Evolutionary conservation across 495 filamentous ascomycete genomes (phyloP), one percentile per base, ranked within the genome.

Genomic region (Aspergillus sparsus): DNA sequence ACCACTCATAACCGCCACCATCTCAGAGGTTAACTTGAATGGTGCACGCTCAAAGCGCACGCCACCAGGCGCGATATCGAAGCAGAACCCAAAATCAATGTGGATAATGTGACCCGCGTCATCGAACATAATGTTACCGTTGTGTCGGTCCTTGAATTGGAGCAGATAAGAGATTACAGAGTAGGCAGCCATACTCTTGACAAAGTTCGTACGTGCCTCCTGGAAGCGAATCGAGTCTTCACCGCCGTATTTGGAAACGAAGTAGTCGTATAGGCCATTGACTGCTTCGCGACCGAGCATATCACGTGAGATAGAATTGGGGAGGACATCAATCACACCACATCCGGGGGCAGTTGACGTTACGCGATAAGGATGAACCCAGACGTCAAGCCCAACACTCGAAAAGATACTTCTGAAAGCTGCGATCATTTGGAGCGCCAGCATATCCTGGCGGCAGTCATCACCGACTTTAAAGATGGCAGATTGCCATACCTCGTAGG

Each of bases 131-230:
- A 99, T 98, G 75, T 99, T 99, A 44, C 95, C 95, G 71, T 99
- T 99, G 74, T 99, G 95, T 6, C 95, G 86, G 72, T 99, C 95
- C 74, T 99, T 99, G 85, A 99, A 97, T 68, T 99, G 96, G 32
- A 99, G 79, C 7, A 99, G 80, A 74, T 95, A 98, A 0, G 91
- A 94, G 53, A 98, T 97, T 58, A 98, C 87, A n/a, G 91, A 96
- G 74, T 99, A 98, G n/a, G 93, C 94, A 3, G 95, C 95, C 95
- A 99, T 98, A 76, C 91, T 96, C 81, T 98, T 98, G 67, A 99
- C 92, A 65, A 99, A 99, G 69, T 97, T 97, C 71, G 86, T 94
- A 41, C 95, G 86, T 3, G 95, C 95, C 69, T 96, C 88, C 72
- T 99, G 95, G 79, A 97, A 99, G 47, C 84, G 84, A 44, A 96